Conservation (phyloP, 805 yeast genomes). For the Lipomyces spencermartinsiae region DNA sequence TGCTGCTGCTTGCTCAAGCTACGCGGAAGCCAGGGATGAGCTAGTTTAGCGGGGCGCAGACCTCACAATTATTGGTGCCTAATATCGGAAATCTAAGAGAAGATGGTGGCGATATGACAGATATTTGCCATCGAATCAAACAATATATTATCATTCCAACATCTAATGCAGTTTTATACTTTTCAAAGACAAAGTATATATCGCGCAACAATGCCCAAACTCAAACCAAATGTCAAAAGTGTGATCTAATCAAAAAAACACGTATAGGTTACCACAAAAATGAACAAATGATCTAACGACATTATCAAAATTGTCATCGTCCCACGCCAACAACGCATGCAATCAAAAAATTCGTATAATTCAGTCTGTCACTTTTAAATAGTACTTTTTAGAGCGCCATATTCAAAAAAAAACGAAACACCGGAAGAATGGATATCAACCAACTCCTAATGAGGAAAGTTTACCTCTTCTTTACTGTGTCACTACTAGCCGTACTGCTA, state of each 20-base stretch:
- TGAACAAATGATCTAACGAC: not conserved
- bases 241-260: not conserved
- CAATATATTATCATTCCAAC: not conserved
- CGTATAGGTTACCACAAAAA: not conserved
- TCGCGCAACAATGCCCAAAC: not conserved
- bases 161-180: not conserved
- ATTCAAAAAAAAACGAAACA: not conserved
- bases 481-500: conserved; percentile 5
- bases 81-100: too few relatives aligned
- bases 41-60: too few relatives aligned
- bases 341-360: not conserved
- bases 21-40: too few relatives aligned
- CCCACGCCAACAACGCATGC: conserved; percentile 5
- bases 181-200: not conserved
- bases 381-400: conserved; percentile 1
- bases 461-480: conserved; percentile 5
- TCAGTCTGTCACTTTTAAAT: not conserved
- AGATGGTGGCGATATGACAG: too few relatives aligned
- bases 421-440: not conserved
- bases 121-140: too few relatives aligned
- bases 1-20: too few relatives aligned
- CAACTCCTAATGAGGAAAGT: not conserved
- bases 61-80: not conserved
- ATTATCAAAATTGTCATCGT: not conserved
- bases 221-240: not conserved